Conservation (phyloP, 495 filamentous ascomycete genomes). For the Tuber brumale region DNA sequence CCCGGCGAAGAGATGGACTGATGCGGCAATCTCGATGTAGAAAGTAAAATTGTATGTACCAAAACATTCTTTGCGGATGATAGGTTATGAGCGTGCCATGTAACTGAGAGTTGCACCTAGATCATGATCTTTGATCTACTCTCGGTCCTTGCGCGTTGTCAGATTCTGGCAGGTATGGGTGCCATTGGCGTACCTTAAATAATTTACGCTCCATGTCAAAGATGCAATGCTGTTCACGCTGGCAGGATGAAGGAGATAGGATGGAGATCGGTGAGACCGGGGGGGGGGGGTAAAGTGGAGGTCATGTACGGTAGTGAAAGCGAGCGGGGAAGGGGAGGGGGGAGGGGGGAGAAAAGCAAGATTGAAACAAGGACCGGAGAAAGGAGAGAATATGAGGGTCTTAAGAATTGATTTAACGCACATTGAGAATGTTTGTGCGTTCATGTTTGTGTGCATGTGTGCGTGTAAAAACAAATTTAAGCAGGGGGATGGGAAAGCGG, state of each 20-base stretch:
- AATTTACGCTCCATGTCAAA: not conserved
- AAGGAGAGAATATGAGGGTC: not conserved
- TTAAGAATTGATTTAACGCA: not conserved
- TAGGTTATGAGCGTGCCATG: conserved; percentile 5
- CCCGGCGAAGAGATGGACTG: not conserved
- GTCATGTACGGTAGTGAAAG: not conserved
- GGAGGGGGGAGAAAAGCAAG: not conserved
- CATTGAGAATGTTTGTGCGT: not conserved
- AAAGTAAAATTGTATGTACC: not conserved
- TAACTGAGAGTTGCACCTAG: not conserved
- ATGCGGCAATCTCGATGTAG: not conserved
- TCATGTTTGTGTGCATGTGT: not conserved
- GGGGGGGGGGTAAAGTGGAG: not conserved
- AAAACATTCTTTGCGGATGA: not conserved
- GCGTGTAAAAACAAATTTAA: not conserved
- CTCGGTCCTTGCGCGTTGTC: not conserved
- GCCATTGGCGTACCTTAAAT: not conserved
- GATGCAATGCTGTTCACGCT: not conserved
- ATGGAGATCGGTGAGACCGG: not conserved
- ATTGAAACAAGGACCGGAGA: not conserved
- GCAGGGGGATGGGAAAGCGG: not conserved
- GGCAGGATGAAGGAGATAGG: not conserved
- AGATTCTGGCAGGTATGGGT: not conserved
- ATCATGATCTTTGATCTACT: not conserved
- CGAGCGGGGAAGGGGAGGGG: not conserved